Base-by-base conservation (phyloP, 495 filamentous ascomycete genomes). In the Tuber magnatum region DNA sequence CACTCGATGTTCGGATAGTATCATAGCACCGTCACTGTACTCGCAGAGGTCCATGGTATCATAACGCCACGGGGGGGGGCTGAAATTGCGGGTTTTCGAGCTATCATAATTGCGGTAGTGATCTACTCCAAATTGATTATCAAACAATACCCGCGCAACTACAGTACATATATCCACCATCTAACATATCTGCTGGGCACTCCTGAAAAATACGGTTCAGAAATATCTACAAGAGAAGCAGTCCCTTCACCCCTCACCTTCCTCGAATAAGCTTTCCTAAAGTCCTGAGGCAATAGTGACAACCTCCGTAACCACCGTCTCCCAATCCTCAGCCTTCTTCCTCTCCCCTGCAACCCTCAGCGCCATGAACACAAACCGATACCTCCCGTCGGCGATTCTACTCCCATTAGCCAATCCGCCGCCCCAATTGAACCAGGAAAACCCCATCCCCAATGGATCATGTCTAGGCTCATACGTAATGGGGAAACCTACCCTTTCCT, bases 391-490 rank as follows among this genome's bases (percentile, higher is more conserved):
- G 32, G 83, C 80, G 24, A 85, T 85, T 41, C 83, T 84, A 3
- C 74, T 82, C 35, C 86, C 86, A 48, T 87, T 81, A 0, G 80
- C 82, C 5, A 88, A 76, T 24, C 77, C 75, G 24, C 87, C 87
- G n/a, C 84, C 83, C 85, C 86, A 88, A 41, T 22, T 71, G 0
- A 77, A 77, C 41, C 85, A 85, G 20, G 71, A 72, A 24, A 76
- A 80, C 44, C 70, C 70, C 9, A 74, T 56, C 20, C 77, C 78
- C 35, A 71, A 28, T 4, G 71, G 69, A 1, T 73, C 70, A 61
- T 81, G 71, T 38, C 87, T 84, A 10, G 86, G 77, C 39, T 84
- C 83, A 69, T 83, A 87, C 12, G 40, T 32, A 12, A 81, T 71
- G 0, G 87, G 87, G 70, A 85, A 85, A 42, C 76, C 80, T 22